Conservation (phyloP, 208 protist genomes). For the Leishmania major region DNA sequence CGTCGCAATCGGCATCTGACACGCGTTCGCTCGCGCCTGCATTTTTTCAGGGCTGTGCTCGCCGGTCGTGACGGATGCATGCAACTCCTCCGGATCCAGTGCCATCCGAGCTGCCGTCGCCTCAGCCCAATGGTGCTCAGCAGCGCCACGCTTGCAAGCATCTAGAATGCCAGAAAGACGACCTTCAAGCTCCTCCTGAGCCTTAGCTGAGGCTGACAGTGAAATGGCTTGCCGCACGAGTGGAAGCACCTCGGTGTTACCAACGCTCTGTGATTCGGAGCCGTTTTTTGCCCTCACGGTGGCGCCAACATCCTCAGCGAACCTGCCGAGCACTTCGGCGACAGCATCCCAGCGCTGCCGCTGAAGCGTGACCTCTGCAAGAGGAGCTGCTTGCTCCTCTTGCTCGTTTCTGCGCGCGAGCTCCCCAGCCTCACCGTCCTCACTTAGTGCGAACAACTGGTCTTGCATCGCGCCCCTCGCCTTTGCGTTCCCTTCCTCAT, state of each 20-base stretch:
- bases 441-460: neutral
- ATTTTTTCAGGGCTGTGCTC: neutral
- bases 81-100: neutral
- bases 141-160: conserved; percentile 1
- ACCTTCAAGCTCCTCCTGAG: neutral
- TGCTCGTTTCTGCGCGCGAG: neutral
- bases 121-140: neutral
- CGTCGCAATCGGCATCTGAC: neutral
- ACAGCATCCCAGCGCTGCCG: conserved; percentile 7
- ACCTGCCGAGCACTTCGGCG: neutral
- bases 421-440: neutral
- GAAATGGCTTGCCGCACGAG: neutral
- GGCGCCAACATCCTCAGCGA: conserved; percentile 1
- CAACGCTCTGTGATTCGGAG: neutral
- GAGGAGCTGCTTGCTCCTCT: neutral
- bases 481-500: neutral
- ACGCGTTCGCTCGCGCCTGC: neutral
- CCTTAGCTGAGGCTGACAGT: too few relatives aligned
- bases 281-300: neutral
- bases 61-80: neutral
- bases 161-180: conserved; percentile 2
- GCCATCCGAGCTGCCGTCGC: neutral
- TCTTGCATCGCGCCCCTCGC: neutral
- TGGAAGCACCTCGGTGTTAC: neutral
- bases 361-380: neutral